These are phyloP conservation scores for Ophiostoma triangulosporum DNA, from an alignment of 2,329 filamentous ascomycete species.

Conservation along the genomic window DNA sequence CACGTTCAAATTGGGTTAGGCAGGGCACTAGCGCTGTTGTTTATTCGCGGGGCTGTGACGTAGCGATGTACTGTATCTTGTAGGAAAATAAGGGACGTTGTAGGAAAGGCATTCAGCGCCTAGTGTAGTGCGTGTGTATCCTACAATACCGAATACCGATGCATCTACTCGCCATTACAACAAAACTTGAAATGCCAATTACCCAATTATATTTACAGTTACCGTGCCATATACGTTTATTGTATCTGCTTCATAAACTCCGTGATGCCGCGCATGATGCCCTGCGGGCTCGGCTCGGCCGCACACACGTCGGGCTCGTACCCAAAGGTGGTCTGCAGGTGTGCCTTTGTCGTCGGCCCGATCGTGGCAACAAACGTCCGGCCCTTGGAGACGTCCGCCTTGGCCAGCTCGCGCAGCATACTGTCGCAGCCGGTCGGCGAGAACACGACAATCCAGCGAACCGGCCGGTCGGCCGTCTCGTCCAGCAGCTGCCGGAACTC, in stretches of 20 bases:
- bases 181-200: neutral
- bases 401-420: constrained; percentile 40
- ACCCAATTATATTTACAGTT: neutral
- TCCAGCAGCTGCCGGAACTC: constrained; percentile 45
- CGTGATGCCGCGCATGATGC: constrained; percentile 55
- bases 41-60: neutral
- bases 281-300: constrained; percentile 66
- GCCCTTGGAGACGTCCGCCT: neutral
- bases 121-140: too few species aligned
- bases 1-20: neutral
- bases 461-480: constrained; percentile 25
- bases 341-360: constrained; percentile 78
- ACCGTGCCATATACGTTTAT: neutral
- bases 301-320: constrained; percentile 71
- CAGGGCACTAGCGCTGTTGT: neutral
- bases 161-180: too few species aligned
- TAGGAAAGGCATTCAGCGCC: neutral
- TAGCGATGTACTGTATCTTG: neutral
- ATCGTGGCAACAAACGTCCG: constrained; percentile 61
- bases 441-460: constrained; percentile 65
- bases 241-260: constrained; percentile 22
- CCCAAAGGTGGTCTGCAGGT: constrained; percentile 50
- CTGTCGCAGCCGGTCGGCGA: constrained; percentile 52
- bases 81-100: too few species aligned
- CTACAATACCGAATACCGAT: too few species aligned